A percentile compares a stretch with the other conserved stretches of the same genome.
Conservation (phyloP, 768 basidiomycete species). For the Trametes punicea region DNA sequence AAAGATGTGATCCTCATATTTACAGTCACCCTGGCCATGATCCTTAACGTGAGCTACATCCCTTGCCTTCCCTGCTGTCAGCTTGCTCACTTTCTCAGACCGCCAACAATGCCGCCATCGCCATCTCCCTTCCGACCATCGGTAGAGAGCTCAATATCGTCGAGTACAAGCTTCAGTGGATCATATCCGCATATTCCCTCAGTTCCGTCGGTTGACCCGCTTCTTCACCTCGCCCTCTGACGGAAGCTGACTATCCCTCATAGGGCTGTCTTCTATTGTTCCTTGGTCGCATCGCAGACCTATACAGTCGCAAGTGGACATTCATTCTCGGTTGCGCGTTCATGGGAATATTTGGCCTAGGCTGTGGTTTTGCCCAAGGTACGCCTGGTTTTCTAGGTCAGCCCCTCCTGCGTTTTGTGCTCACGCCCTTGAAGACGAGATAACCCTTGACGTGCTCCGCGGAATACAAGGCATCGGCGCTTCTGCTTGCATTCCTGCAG, state of each 20-base stretch:
- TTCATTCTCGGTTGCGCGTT: slow-evolving; percentile 60
- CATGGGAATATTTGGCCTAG: slow-evolving; percentile 57
- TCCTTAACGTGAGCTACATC: neutral
- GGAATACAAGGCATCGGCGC: slow-evolving; percentile 77
- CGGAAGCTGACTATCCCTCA: too few species aligned
- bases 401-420: neutral
- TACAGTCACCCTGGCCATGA: neutral
- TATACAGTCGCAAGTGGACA: slow-evolving; percentile 68
- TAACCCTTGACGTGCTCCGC: slow-evolving; percentile 67
- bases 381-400: slow-evolving; percentile 12
- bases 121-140: slow-evolving; percentile 31
- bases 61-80: neutral
- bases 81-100: slow-evolving; percentile 8
- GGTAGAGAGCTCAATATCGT: slow-evolving; percentile 43
- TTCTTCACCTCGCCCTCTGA: neutral
- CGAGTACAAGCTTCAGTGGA: slow-evolving; percentile 60
- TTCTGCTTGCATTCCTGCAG: slow-evolving; percentile 71
- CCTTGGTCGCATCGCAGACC: slow-evolving; percentile 75
- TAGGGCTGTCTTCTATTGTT: slow-evolving; percentile 78
- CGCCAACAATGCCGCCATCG: slow-evolving; percentile 23
- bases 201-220: slow-evolving; percentile 48
- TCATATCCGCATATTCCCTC: slow-evolving; percentile 62
- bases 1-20: neutral
- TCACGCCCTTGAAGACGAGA: slow-evolving; percentile 38
- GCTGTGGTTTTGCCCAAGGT: slow-evolving; percentile 60